Evolutionary conservation across 768 basidiomycete species (phyloP).

Genomic region (Leucogyrophana mollusca): DNA sequence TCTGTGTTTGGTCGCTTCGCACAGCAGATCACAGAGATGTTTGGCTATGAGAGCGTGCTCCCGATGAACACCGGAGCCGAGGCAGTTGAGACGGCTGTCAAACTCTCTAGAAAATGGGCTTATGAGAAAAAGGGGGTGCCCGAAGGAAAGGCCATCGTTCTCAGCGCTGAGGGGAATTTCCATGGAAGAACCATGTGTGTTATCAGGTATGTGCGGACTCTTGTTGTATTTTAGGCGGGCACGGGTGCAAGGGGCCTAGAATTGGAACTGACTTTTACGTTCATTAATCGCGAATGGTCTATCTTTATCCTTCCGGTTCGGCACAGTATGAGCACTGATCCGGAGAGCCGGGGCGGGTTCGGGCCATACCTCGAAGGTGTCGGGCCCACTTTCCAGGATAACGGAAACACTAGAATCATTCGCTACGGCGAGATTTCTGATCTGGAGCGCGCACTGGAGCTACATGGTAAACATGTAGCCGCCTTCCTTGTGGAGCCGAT

Average conservation of each 20-base stretch:
- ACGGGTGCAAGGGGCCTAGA: too few relatives aligned
- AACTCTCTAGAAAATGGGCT: slow-evolving; percentile 96
- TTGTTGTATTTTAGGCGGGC: not conserved
- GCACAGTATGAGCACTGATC: slow-evolving; percentile 89
- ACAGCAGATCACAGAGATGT: slow-evolving; percentile 75
- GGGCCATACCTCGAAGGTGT: slow-evolving; percentile 88
- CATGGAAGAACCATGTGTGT: slow-evolving; percentile 92
- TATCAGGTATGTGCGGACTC: slow-evolving; percentile 55
- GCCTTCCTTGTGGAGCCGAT: slow-evolving; percentile 98
- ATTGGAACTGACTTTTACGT: slow-evolving; percentile 8
- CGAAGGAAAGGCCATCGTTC: slow-evolving; percentile 80
- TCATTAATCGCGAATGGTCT: slow-evolving; percentile 4
- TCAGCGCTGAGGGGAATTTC: slow-evolving; percentile 90
- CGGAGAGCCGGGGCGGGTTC: slow-evolving; percentile 82
- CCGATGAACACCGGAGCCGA: slow-evolving; percentile 99
- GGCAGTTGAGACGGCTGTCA: slow-evolving; percentile 96
- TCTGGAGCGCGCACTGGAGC: slow-evolving; percentile 75
- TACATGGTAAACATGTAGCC: slow-evolving; percentile 80
- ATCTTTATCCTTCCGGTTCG: slow-evolving; percentile 14
- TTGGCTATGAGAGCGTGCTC: slow-evolving; percentile 92
- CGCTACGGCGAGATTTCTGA: slow-evolving; percentile 84
- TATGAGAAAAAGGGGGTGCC: slow-evolving; percentile 84
- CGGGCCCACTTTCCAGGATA: slow-evolving; percentile 72
- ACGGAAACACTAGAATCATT: slow-evolving; percentile 55
- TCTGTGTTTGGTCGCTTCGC: slow-evolving; percentile 90